Evolutionary conservation across 1,284 basidiomycete species (phyloP).

Genomic region (Tilletiopsis washingtonensis): DNA sequence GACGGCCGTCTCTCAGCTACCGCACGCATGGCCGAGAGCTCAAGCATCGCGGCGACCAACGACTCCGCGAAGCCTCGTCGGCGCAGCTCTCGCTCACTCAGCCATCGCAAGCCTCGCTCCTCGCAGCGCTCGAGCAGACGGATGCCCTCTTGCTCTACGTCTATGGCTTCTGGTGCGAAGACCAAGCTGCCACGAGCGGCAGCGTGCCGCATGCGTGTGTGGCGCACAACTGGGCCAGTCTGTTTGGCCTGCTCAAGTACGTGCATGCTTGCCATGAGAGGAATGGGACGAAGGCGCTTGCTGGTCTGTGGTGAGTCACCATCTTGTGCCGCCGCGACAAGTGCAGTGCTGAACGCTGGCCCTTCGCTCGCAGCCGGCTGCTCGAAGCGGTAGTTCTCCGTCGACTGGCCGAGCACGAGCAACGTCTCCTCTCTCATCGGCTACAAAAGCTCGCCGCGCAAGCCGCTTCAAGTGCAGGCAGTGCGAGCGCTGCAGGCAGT

Average conservation of each 20-base stretch:
- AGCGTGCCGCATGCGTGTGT: too few species aligned
- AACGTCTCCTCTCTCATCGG: constrained; percentile 5
- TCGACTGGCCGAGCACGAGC: constrained; percentile 18
- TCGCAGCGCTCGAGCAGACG: constrained; percentile 49
- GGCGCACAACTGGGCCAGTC: constrained; percentile 20
- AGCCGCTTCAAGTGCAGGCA: not conserved
- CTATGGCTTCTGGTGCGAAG: constrained; percentile 52
- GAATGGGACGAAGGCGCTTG: constrained; percentile 13
- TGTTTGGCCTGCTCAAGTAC: constrained; percentile 23
- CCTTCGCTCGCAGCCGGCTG: constrained; percentile 17
- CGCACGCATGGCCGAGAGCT: constrained; percentile 32
- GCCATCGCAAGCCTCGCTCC: constrained; percentile 18
- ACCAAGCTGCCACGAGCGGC: constrained; percentile 17
- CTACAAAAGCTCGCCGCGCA: constrained; percentile 2
- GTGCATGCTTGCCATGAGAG: constrained; percentile 15
- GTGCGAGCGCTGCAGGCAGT: not conserved
- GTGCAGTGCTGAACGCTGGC: constrained; percentile 11
- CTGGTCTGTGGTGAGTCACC: constrained; percentile 18
- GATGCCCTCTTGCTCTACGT: constrained; percentile 52
- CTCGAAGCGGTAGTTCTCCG: constrained; percentile 23
- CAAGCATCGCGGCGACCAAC: constrained; percentile 45
- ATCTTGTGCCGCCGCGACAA: not conserved
- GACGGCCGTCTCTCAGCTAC: constrained; percentile 11
- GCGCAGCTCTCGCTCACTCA: not conserved
- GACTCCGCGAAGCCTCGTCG: constrained; percentile 9